A percentile compares a stretch with the other conserved stretches of the same genome.
These are phyloP conservation scores for Botrytis galanthina DNA, from an alignment of 2,329 filamentous ascomycete species.

Conservation along the genomic window DNA sequence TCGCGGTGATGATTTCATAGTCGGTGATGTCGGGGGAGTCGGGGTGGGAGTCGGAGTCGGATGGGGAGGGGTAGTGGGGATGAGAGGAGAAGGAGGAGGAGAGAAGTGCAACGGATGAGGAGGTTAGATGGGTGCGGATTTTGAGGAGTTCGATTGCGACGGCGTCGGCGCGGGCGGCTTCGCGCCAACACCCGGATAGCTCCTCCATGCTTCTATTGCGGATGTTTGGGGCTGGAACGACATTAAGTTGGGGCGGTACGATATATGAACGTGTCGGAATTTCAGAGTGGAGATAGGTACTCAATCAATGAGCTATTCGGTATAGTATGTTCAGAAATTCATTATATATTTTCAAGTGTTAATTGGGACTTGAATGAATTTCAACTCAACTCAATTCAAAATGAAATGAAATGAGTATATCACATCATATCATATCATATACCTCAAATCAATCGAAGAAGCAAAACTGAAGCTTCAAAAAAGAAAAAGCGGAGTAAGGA, in stretches of 20 bases:
- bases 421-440: not conserved
- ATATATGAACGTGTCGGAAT: not conserved
- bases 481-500: not conserved
- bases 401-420: not conserved
- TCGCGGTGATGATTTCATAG: slow-evolving; percentile 47
- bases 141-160: slow-evolving; percentile 49
- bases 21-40: not conserved
- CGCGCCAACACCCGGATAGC: slow-evolving; percentile 49
- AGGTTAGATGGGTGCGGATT: slow-evolving; percentile 48
- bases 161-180: slow-evolving; percentile 53
- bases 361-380: not conserved
- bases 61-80: not conserved
- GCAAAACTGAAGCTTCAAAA: not conserved
- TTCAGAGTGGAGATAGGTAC: not conserved
- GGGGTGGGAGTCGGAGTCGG: not conserved
- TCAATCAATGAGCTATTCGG: not conserved
- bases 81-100: not conserved
- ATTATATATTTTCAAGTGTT: not conserved
- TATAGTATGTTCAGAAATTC: not conserved
- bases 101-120: slow-evolving; percentile 31
- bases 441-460: not conserved
- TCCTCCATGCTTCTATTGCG: slow-evolving; percentile 32
- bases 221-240: slow-evolving; percentile 22
- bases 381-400: not conserved
- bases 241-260: slow-evolving; percentile 35